Base-by-base conservation (phyloP, 106 monocot species). In the Dactylorhiza incarnata region DNA sequence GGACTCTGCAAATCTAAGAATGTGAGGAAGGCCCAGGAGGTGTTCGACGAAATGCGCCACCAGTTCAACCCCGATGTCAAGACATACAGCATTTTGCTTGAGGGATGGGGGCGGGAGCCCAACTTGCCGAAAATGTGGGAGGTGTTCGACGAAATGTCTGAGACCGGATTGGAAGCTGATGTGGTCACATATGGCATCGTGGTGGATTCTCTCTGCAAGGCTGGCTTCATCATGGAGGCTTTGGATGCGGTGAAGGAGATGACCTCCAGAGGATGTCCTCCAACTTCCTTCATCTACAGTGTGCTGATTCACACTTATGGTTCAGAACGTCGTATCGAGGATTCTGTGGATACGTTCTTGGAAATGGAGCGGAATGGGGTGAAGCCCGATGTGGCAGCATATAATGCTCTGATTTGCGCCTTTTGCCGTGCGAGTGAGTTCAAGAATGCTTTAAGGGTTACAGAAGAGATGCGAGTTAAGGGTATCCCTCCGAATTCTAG, bases 1-100 rank as follows among this genome's bases (percentile, higher is more conserved):
- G 99, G 91, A 0, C 49, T 99, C 19, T 94, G 91, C 83, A 99
- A 99, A 78, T 85, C 99, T 5, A 99, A 88, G 86, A 94, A 99
- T 71, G 86, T 92, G 43, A 81, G 99, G 76, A 91, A 89, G 55
- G 99, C 99, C 10, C 94, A 99, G 53, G 86, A 94, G 77, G 50
- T 99, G 68, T 99, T 99, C 22, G 84, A 94, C 47, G 56, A 86
- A 80, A 88, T 89, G 99, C 76, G 62, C 9, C 72, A 82, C 44
- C 84, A 58, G 68, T 99, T 91, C 24, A 55, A 37, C 7, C 91
- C 94, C 0, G 99, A 94, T 70, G 84, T 88, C 1, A 94, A 94
- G 76, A 94, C 88, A 9, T 99, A 83, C 59, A 94, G 94, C 50
- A 99, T 99, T 24, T 80, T 99, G 78, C 83, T 99, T 0, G 89